Conservation (phyloP, 345 rosid genomes). For the Citrus inodora region DNA sequence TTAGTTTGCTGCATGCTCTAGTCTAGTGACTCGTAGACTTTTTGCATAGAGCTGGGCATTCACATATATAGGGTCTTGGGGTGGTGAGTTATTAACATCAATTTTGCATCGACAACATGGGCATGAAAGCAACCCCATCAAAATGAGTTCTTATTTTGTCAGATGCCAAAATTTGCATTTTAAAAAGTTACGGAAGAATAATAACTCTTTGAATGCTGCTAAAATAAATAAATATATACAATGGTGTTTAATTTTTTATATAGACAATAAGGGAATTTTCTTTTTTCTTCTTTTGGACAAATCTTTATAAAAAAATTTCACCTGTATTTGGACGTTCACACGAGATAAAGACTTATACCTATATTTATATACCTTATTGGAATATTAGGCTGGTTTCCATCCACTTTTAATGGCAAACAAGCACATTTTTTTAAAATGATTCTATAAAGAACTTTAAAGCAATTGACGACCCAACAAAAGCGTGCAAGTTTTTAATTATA, state of each 20-base stretch:
- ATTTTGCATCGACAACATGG: slow-evolving; percentile 4
- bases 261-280: too few relatives aligned
- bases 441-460: background rate
- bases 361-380: background rate
- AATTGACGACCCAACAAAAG: background rate
- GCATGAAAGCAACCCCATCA: slow-evolving; percentile 15
- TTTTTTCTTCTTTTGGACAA: too few relatives aligned
- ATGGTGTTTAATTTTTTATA: too few relatives aligned
- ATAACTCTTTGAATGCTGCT: background rate
- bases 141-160: too few relatives aligned
- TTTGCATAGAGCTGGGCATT: background rate
- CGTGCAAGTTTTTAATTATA: background rate
- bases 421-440: background rate
- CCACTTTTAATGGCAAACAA: background rate
- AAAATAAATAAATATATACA: too few relatives aligned
- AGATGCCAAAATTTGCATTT: background rate
- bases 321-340: background rate
- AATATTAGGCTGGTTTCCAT: slow-evolving; percentile 15
- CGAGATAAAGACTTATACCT: background rate
- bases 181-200: background rate
- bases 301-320: too few relatives aligned
- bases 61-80: slow-evolving; percentile 13
- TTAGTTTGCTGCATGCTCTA: background rate
- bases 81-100: slow-evolving; percentile 23
- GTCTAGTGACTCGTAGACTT: background rate